Percentiles rank a stretch among this genome's conserved stretches.
Conservation (phyloP, 1,284 basidiomycete species). For the Leccinum glutinopallens region DNA sequence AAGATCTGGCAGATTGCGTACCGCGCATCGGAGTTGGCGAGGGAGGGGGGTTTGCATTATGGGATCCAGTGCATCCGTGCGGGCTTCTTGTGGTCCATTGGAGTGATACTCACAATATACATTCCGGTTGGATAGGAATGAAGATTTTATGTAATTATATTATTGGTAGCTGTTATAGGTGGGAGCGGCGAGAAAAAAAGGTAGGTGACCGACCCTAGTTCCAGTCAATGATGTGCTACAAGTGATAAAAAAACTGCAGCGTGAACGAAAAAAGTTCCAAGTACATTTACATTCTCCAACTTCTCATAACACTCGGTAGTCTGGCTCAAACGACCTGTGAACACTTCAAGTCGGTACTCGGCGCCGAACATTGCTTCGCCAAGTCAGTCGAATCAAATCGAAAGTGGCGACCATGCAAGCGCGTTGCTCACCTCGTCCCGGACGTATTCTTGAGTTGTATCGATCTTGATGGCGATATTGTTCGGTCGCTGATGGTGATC, state of each 20-base stretch:
- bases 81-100: neutral
- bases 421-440: slow-evolving; percentile 33
- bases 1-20: neutral
- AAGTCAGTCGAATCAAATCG: slow-evolving; percentile 8
- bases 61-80: neutral
- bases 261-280: neutral
- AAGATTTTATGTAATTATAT: no score
- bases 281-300: slow-evolving; percentile 7
- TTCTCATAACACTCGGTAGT: neutral
- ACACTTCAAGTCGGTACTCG: slow-evolving; percentile 19
- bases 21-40: neutral
- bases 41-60: neutral
- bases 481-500: slow-evolving; percentile 28
- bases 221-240: slow-evolving; percentile 26
- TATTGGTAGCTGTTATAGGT: neutral
- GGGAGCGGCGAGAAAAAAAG: slow-evolving; percentile 5
- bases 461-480: slow-evolving; percentile 39
- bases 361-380: slow-evolving; percentile 24
- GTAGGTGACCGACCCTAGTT: slow-evolving; percentile 16
- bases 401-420: neutral
- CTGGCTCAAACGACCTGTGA: slow-evolving; percentile 23
- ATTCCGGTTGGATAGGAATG: no score
- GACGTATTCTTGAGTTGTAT: slow-evolving; percentile 35
- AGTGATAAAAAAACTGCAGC: slow-evolving; percentile 9
- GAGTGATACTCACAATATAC: no score